Base-by-base conservation (phyloP, 345 rosid genomes). In the Euphorbia peplus region DNA sequence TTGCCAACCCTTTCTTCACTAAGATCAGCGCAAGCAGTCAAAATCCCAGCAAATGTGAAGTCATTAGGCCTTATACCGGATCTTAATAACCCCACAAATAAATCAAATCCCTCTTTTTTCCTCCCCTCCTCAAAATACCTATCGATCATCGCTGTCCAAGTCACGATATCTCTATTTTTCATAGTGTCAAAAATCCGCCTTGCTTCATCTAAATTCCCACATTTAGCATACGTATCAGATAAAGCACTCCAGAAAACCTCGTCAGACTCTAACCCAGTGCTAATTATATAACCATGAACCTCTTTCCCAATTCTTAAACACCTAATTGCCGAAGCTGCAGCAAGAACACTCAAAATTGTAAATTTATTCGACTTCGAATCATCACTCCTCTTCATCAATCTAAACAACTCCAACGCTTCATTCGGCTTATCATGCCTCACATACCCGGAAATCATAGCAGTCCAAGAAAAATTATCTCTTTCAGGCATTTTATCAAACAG, bases 141-240 rank as follows among this genome's bases (percentile, higher is more conserved):
- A 75, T 86, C 92, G 15, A 87, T 90, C 97, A 90, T 90, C 3
- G 87, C 83, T 14, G 98, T 88, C 97, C 98, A 93, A 3, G 97
- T 57, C 64, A 93, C 90, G 60, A 88, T 78, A 80, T 93, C 98
- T 84, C 80, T 90, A 18, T 81, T 71, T 15, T 63, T 29, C 69
- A 90, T 87, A 77, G 58, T 86, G 69, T 93, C 85, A 63, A 90
- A 93, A 42, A 88, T 85, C 66, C 47, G 69, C 78, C 91, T 81
- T 8, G 97, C 97, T 79, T 87, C 92, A 46, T 81, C 80, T 41
- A 90, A 52, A 79, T 84, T 87, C 3, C 98, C 97, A 69, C 96
- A 93, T 85, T 90, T 90, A 0, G 93, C 97, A 70, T 90, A 90
- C 92, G 88, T 83, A 74, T 90, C 96, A 64, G 85, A 82, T 72